Evolutionary conservation across 2,329 filamentous ascomycete species (phyloP).

Genomic region (Nannizzia gypsea): DNA sequence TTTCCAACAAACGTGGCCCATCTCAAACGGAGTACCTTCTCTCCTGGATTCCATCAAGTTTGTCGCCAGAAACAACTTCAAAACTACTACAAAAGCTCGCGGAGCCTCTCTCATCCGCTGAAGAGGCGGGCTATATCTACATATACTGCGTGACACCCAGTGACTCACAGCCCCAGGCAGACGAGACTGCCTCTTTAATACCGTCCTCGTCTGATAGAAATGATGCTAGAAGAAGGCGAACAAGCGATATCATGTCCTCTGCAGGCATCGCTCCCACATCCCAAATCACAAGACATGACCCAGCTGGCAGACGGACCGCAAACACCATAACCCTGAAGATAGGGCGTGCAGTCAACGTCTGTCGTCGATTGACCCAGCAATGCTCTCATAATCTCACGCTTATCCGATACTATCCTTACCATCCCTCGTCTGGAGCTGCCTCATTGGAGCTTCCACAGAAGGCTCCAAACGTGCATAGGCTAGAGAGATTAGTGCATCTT

Average conservation of each 20-base stretch:
- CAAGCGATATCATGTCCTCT: constrained; percentile 28
- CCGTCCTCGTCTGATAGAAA: constrained; percentile 29
- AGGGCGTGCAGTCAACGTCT: constrained; percentile 65
- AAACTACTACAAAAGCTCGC: constrained; percentile 62
- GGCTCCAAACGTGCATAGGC: constrained; percentile 72
- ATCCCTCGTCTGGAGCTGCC: constrained; percentile 34
- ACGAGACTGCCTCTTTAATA: constrained; percentile 49
- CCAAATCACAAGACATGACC: constrained; percentile 9
- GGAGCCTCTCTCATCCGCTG: constrained; percentile 59
- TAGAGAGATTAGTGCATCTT: constrained; percentile 81
- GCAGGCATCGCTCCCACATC: constrained; percentile 22
- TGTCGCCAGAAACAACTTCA: constrained; percentile 57
- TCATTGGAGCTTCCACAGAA: constrained; percentile 13
- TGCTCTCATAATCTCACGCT: constrained; percentile 82
- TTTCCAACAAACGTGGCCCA: constrained; percentile 11
- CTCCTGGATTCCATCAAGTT: constrained; percentile 55
- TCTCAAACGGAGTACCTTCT: constrained; percentile 40
- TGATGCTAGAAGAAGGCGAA: constrained; percentile 21
- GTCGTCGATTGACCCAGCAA: constrained; percentile 75
- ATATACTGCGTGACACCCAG: constrained; percentile 91
- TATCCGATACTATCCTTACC: constrained; percentile 83
- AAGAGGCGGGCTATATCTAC: constrained; percentile 90
- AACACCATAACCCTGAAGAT: constrained; percentile 58
- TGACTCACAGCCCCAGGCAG: constrained; percentile 35
- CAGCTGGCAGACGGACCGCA: constrained; percentile 16